Conservation (phyloP, 108 stramenopile species). For the Stephanodiscus triporus region DNA sequence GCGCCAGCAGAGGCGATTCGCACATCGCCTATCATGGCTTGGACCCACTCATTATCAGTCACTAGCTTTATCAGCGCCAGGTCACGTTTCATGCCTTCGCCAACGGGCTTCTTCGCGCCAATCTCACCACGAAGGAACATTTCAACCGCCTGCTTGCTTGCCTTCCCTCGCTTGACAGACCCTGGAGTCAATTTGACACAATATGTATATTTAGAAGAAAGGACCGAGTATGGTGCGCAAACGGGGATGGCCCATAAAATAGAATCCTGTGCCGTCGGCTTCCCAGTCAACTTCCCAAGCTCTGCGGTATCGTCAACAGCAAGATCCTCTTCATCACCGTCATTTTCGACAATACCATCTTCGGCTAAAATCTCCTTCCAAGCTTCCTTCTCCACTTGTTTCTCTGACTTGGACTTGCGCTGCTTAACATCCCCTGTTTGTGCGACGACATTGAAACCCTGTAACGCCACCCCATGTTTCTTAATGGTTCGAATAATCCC, state of each 20-base stretch:
- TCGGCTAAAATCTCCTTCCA: slow-evolving; percentile 84
- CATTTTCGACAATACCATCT: slow-evolving; percentile 71
- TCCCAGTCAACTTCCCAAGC: slow-evolving; percentile 81
- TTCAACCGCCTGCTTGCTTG: slow-evolving; percentile 82
- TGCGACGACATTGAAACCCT: slow-evolving; percentile 14
- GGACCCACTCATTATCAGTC: slow-evolving; percentile 85
- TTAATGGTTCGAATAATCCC: slow-evolving; percentile 83
- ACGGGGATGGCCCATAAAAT: slow-evolving; percentile 91
- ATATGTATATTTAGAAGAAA: slow-evolving; percentile 87
- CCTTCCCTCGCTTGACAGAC: slow-evolving; percentile 85
- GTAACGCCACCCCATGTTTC: slow-evolving; percentile 59
- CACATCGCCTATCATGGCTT: slow-evolving; percentile 78
- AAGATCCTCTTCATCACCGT: slow-evolving; percentile 58
- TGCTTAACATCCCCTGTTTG: slow-evolving; percentile 40
- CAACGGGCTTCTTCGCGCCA: slow-evolving; percentile 24
- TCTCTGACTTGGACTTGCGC: slow-evolving; percentile 79
- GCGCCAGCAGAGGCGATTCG: slow-evolving; percentile 85
- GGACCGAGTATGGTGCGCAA: slow-evolving; percentile 90
- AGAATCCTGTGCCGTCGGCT: slow-evolving; percentile 79
- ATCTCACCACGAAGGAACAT: slow-evolving; percentile 65
- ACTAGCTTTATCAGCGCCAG: slow-evolving; percentile 79
- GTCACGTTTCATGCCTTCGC: slow-evolving; percentile 54
- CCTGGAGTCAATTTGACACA: slow-evolving; percentile 89
- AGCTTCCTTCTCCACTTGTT: slow-evolving; percentile 68
- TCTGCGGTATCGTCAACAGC: slow-evolving; percentile 80